Evolutionary conservation across 495 filamentous ascomycete genomes (phyloP).

Genomic region (Lepraria neglecta): DNA sequence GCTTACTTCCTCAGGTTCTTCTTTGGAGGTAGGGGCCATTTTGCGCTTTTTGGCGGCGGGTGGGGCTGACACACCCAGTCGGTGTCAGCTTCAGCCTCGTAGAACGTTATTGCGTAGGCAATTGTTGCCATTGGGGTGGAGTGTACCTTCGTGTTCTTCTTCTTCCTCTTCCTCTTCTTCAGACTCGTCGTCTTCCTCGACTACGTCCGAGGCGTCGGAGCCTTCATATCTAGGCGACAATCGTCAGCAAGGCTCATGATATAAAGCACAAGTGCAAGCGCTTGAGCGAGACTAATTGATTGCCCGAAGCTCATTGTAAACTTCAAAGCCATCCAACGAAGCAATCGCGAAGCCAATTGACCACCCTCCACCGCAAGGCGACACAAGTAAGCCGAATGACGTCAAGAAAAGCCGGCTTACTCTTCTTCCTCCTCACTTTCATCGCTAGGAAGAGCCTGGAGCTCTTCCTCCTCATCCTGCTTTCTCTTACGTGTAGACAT

Average conservation of each 20-base stretch:
- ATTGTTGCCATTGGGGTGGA: neutral
- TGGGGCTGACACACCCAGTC: slow-evolving; percentile 27
- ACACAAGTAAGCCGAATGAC: slow-evolving; percentile 24
- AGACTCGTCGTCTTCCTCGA: slow-evolving; percentile 45
- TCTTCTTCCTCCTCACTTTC: slow-evolving; percentile 60
- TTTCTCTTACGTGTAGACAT: slow-evolving; percentile 64
- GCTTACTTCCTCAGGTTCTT: slow-evolving; percentile 33
- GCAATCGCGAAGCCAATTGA: slow-evolving; percentile 11
- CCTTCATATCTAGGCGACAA: slow-evolving; percentile 40
- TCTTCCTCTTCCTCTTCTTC: slow-evolving; percentile 41
- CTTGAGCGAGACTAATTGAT: neutral
- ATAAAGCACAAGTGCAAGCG: neutral
- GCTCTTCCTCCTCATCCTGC: slow-evolving; percentile 56
- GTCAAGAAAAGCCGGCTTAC: slow-evolving; percentile 39
- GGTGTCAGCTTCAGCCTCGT: neutral
- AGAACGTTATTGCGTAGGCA: neutral
- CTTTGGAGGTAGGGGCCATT: slow-evolving; percentile 31
- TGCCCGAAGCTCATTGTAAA: neutral
- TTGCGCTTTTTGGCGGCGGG: slow-evolving; percentile 42
- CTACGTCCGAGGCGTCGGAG: slow-evolving; percentile 44
- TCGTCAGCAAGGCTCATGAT: slow-evolving; percentile 12
- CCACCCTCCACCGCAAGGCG: slow-evolving; percentile 11
- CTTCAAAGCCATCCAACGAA: slow-evolving; percentile 17
- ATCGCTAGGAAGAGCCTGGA: slow-evolving; percentile 55
- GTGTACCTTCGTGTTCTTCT: slow-evolving; percentile 35